Percentiles rank a stretch among this genome's conserved stretches.
Evolutionary conservation across 768 basidiomycete genomes (phyloP).

Genomic region (Phylloporus arenicola): DNA sequence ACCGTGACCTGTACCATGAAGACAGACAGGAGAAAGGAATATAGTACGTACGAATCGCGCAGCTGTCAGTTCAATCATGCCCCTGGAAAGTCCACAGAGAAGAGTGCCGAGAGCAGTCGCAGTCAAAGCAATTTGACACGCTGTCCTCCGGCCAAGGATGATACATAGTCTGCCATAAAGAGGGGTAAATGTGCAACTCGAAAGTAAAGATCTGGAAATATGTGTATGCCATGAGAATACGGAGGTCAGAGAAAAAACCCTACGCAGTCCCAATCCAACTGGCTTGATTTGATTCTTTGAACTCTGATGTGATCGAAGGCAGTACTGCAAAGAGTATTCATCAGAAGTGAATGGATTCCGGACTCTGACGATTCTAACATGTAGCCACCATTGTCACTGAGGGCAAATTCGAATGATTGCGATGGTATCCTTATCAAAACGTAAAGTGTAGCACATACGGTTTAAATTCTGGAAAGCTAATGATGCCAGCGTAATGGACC

Average conservation of each 20-base stretch:
- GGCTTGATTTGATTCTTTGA: slow-evolving; percentile 25
- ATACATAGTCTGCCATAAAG: slow-evolving; percentile 74
- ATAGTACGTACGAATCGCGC: slow-evolving; percentile 56
- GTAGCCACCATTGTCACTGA: not conserved
- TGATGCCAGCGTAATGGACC: not conserved
- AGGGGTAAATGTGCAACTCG: slow-evolving; percentile 65
- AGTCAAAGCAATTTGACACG: slow-evolving; percentile 57
- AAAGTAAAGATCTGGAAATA: slow-evolving; percentile 43
- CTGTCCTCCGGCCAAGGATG: slow-evolving; percentile 63
- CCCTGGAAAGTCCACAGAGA: slow-evolving; percentile 58
- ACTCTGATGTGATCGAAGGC: slow-evolving; percentile 20
- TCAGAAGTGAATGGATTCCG: not conserved
- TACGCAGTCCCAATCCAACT: slow-evolving; percentile 27
- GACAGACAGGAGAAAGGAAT: too few relatives aligned
- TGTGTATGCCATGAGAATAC: too few relatives aligned
- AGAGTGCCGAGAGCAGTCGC: slow-evolving; percentile 58
- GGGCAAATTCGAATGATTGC: not conserved
- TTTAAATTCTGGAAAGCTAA: not conserved
- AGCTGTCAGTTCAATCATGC: slow-evolving; percentile 62
- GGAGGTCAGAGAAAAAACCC: not conserved
- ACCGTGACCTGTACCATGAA: slow-evolving; percentile 1
- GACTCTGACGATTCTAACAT: not conserved
- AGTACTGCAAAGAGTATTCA: slow-evolving; percentile 4
- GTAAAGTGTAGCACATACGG: not conserved
- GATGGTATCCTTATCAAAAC: not conserved